phyloP scores from a whole-genome alignment of 345 rosid species.

The Moricandia moricandioides region DNA sequence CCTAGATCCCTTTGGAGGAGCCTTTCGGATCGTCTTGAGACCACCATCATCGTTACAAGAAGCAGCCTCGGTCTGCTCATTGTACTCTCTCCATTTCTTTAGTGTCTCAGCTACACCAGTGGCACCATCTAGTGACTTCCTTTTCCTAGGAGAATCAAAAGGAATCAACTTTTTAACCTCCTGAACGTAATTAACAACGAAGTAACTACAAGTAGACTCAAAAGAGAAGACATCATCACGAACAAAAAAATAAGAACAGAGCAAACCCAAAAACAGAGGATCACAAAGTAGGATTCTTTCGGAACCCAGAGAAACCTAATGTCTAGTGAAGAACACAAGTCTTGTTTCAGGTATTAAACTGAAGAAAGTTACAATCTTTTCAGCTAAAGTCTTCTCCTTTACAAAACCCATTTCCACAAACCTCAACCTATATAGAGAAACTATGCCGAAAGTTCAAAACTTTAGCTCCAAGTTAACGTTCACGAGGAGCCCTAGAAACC shows the following conservation, averaged over 20 bases:
- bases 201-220: slow-evolving; percentile 16
- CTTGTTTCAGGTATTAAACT: not conserved
- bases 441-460: not conserved
- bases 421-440: not conserved
- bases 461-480: not conserved
- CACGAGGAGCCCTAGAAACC: not conserved
- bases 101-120: slow-evolving; percentile 53
- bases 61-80: slow-evolving; percentile 36
- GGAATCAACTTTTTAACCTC: slow-evolving; percentile 7
- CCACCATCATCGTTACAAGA: slow-evolving; percentile 7
- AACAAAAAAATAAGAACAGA: not conserved
- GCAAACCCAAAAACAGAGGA: not conserved
- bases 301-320: not conserved
- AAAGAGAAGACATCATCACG: not conserved
- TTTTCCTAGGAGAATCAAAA: slow-evolving; percentile 45
- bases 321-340: not conserved
- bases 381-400: not conserved
- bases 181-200: not conserved
- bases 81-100: slow-evolving; percentile 60
- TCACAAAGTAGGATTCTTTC: not conserved
- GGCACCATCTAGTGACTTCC: slow-evolving; percentile 44
- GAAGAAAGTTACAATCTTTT: not conserved
- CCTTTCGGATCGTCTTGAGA: slow-evolving; percentile 37
- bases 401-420: not conserved
- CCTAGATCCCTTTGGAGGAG: slow-evolving; percentile 66